Base-by-base conservation (phyloP, 371 early-diverging fungal species). In the Choanephora cucurbitarum region DNA sequence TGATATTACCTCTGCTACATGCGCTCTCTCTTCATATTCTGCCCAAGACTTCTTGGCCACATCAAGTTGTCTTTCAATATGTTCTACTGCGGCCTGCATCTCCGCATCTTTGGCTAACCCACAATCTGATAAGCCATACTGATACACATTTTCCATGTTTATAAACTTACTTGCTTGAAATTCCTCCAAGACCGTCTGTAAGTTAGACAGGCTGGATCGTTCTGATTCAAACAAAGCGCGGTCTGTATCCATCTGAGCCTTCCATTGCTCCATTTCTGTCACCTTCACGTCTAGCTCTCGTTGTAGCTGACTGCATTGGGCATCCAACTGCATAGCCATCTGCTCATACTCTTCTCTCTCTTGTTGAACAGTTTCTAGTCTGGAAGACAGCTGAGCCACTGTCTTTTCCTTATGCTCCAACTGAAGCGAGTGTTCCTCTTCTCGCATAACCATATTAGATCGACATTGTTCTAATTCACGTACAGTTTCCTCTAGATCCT, bases 151-250 rank as follows among this genome's bases (percentile, higher is more conserved):
- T n/a, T n/a, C n/a, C n/a, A n/a, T n/a, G n/a, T n/a, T n/a, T n/a
- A n/a, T n/a, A n/a, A n/a, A 67, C 70, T 81, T 80, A 72, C 87
- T 77, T 19, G 86, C 84, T 70, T 96, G 94, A 66, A 96, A 92
- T 61, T 89, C 88, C 70, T 91, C 91, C 45, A 96, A 69, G 6
- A 94, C 95, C 31, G 80, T 65, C 58, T 93, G 95, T 49, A 96
- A 71, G 57, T 96, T 96, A 41, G 75, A 69, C 24, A 93, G 66
- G 44, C 91, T 90, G 10, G 85, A 74, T 40, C 79, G 75, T 47
- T 88, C 84, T 14, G 82, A 80, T 49, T 89, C 92, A 21, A 73
- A 70, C 56, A 71, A 64, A 37, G 66, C 39, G 15, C 52, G 40
- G n/a, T 76, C 73, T 15, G 53, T 48, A 23, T 61, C 64, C 55